These are phyloP conservation scores for Yarrowia porcina DNA, from an alignment of 805 yeast genomes.

Conservation along the genomic window DNA sequence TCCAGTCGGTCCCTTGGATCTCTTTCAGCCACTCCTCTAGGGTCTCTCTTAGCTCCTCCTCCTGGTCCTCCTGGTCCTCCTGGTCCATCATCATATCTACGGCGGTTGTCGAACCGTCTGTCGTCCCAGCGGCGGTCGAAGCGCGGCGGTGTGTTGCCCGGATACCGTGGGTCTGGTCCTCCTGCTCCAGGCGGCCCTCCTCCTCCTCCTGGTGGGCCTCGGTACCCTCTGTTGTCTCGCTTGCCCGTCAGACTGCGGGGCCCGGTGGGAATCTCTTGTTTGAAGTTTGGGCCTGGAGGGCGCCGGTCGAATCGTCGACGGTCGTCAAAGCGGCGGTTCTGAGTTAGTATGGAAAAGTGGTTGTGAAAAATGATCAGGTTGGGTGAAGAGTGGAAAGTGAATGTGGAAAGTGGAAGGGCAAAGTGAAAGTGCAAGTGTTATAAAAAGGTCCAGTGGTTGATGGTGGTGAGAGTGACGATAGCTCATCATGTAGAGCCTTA, in stretches of 20 bases:
- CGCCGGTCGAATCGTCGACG: conserved; percentile 16
- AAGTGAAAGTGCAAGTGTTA: too few relatives aligned
- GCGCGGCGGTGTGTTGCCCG: conserved; percentile 6
- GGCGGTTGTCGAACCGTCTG: background rate
- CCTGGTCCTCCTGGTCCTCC: too few relatives aligned
- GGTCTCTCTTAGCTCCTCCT: background rate
- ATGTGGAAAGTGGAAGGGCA: too few relatives aligned
- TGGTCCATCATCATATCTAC: background rate
- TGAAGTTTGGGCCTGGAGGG: conserved; percentile 22
- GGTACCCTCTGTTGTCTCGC: conserved; percentile 24
- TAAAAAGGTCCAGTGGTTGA: too few relatives aligned
- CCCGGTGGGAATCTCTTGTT: conserved; percentile 13
- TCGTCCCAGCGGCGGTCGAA: conserved; percentile 17
- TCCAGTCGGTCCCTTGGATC: background rate
- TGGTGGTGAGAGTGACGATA: too few relatives aligned
- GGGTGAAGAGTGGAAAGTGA: too few relatives aligned
- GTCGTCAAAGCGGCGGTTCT: conserved; percentile 23
- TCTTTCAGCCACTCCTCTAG: background rate
- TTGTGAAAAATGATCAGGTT: too few relatives aligned
- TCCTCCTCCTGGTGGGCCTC: conserved; percentile 19
- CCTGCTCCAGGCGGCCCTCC: conserved; percentile 2
- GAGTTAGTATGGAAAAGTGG: background rate
- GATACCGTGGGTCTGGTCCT: conserved; percentile 1
- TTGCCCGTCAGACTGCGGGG: conserved; percentile 25
- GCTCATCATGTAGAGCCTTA: too few relatives aligned